phyloP scores from a whole-genome alignment of 2,329 filamentous ascomycete genomes.

The Bipolaris gigantea region DNA sequence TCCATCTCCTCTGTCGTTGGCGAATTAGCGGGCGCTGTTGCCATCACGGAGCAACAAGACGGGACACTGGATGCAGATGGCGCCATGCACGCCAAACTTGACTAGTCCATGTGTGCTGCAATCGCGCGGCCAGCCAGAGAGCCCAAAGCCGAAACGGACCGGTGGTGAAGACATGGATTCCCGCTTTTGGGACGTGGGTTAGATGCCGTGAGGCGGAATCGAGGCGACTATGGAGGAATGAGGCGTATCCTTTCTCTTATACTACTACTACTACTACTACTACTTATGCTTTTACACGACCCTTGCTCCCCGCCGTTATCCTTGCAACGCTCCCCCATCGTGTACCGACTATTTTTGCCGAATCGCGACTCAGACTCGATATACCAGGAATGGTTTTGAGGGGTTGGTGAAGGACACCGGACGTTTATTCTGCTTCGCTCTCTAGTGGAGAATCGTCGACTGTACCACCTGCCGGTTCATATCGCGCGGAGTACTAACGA shows the following conservation, averaged over 20 bases:
- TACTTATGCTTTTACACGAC: neutral
- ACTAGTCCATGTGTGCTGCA: slow-evolving; percentile 32
- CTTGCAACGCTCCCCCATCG: neutral
- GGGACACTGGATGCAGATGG: slow-evolving; percentile 26
- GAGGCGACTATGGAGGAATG: neutral
- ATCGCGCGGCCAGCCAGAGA: slow-evolving; percentile 15
- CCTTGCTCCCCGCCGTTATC: neutral
- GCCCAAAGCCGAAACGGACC: slow-evolving; percentile 13
- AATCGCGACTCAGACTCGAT: too few relatives aligned
- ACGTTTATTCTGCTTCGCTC: neutral
- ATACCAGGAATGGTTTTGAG: neutral
- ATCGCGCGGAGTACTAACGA: neutral
- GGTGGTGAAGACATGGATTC: slow-evolving; percentile 28
- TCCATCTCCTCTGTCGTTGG: neutral
- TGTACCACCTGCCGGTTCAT: too few relatives aligned
- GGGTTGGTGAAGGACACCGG: neutral
- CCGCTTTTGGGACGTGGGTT: slow-evolving; percentile 20
- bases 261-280: neutral
- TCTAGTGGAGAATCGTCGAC: too few relatives aligned
- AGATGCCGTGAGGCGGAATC: neutral
- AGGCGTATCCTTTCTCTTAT: neutral
- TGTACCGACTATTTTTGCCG: neutral
- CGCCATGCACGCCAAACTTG: slow-evolving; percentile 18
- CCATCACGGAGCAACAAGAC: neutral
- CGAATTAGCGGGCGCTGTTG: neutral